Percentiles rank a stretch among this genome's conserved stretches.
phyloP scores from a whole-genome alignment of 192 early-diverging fungal species.

The Backusella australiensis region DNA sequence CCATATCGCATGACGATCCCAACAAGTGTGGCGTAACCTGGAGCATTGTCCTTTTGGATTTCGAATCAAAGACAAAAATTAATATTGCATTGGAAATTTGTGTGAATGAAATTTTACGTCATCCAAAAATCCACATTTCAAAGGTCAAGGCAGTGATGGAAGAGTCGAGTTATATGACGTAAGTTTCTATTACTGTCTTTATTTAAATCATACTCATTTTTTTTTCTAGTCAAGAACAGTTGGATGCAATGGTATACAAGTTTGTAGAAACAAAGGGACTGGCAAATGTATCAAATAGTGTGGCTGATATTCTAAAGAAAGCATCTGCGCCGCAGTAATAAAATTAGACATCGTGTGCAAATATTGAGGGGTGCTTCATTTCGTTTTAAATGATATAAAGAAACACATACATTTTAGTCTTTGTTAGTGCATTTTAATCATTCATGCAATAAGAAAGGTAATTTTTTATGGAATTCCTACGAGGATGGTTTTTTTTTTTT shows the following conservation, averaged over 20 bases:
- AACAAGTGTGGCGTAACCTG: not conserved
- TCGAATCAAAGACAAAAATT: not conserved
- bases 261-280: not conserved
- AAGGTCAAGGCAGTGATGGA: not conserved
- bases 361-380: too few relatives aligned
- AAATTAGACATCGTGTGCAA: too few relatives aligned
- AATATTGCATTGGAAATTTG: not conserved
- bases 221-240: not conserved
- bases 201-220: too few relatives aligned
- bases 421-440: too few relatives aligned
- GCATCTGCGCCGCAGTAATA: not conserved
- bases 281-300: not conserved
- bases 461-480: not conserved
- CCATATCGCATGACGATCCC: not conserved
- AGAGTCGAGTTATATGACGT: not conserved
- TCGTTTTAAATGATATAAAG: too few relatives aligned
- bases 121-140: not conserved
- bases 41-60: not conserved
- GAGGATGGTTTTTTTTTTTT: not conserved
- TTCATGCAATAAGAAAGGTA: too few relatives aligned
- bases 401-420: too few relatives aligned
- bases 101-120: not conserved
- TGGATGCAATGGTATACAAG: not conserved
- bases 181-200: not conserved
- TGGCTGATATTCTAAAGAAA: not conserved